A percentile compares a stretch with the other conserved stretches of the same genome.
Conservation (phyloP, 805 yeast species). For the Starmera pachycereana region DNA sequence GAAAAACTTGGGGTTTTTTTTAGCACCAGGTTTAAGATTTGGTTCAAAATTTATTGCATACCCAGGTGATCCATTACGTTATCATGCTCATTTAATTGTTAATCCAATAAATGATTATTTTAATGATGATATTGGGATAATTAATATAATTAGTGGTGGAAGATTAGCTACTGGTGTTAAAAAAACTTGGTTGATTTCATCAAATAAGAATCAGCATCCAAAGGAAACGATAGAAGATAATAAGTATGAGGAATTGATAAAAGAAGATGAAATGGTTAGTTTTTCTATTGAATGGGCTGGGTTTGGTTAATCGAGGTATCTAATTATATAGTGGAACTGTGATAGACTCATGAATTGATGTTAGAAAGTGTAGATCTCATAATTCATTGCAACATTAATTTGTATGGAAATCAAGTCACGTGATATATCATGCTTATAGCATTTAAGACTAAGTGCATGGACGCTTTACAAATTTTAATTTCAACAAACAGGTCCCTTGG, state of each 20-base stretch:
- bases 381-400: too few relatives aligned
- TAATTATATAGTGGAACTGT: too few relatives aligned
- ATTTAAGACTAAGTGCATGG: too few relatives aligned
- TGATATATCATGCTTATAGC: too few relatives aligned
- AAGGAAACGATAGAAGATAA: slow-evolving; percentile 5
- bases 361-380: too few relatives aligned
- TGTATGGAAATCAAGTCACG: too few relatives aligned
- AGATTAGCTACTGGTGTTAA: slow-evolving; percentile 89
- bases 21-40: slow-evolving; percentile 82
- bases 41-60: slow-evolving; percentile 86
- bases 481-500: neutral
- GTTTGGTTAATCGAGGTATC: slow-evolving; percentile 45
- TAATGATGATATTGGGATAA: slow-evolving; percentile 43
- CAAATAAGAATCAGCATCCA: slow-evolving; percentile 3
- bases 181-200: slow-evolving; percentile 57
- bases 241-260: slow-evolving; percentile 1
- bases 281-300: slow-evolving; percentile 96
- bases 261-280: slow-evolving; percentile 25
- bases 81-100: slow-evolving; percentile 79
- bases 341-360: too few relatives aligned
- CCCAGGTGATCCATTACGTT: slow-evolving; percentile 90
- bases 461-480: too few relatives aligned
- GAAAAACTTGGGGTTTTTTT: slow-evolving; percentile 32
- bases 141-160: slow-evolving; percentile 71
- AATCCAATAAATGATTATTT: slow-evolving; percentile 34